These are phyloP conservation scores for Cucumis melo DNA, from an alignment of 306 rosid species.

Conservation along the genomic window DNA sequence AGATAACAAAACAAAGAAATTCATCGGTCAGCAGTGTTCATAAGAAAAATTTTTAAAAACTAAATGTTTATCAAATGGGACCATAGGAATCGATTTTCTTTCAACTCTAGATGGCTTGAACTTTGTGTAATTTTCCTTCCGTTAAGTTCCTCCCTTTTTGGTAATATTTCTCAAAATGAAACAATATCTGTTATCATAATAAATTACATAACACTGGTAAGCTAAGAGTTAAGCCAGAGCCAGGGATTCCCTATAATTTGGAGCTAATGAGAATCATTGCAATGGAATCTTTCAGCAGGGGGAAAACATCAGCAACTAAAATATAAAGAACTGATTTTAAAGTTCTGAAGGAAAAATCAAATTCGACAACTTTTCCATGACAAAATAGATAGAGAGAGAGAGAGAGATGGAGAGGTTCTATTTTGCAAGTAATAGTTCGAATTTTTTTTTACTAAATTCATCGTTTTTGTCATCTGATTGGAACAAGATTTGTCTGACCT, in stretches of 20 bases:
- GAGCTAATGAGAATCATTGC: not conserved
- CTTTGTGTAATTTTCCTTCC: not conserved
- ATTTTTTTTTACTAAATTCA: not conserved
- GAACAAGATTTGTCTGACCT: conserved; percentile 30
- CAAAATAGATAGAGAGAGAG: not conserved
- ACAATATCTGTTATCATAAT: not conserved
- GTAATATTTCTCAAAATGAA: not conserved
- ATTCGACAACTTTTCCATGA: not conserved
- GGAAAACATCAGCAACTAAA: not conserved
- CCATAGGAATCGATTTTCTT: not conserved
- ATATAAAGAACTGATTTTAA: not conserved
- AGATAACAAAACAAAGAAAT: not conserved
- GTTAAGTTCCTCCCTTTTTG: not conserved
- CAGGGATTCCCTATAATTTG: not conserved
- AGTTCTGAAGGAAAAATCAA: not conserved
- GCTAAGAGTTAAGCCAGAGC: not conserved
- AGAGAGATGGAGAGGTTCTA: not conserved
- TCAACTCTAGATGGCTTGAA: not conserved
- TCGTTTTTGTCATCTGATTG: not conserved
- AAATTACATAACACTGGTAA: not conserved
- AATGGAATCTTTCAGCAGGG: not conserved
- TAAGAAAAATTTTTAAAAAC: no score
- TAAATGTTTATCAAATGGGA: not conserved
- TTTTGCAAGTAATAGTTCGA: not conserved
- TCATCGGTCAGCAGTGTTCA: not conserved